Percentiles rank a stretch among this genome's conserved stretches.
Evolutionary conservation across 148 eudicot genomes (phyloP).

Genomic region (Cornus controversa): DNA sequence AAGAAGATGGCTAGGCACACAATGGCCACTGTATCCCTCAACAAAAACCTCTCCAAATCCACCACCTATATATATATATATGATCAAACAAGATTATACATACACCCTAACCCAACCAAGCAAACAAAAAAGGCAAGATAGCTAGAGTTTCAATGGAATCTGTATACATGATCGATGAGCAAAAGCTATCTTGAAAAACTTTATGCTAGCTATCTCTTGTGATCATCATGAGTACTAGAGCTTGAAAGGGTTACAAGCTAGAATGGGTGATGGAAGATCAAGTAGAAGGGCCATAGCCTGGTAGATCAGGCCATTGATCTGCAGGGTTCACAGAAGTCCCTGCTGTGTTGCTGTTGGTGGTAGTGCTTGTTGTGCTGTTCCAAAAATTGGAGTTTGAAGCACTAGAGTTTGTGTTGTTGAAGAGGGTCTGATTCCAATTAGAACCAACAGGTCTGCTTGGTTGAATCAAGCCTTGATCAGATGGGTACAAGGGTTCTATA

Average conservation of each 20-base stretch:
- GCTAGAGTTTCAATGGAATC: not conserved
- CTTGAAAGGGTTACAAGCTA: no score
- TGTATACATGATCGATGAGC: no score
- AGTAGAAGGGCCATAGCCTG: slow-evolving; percentile 13
- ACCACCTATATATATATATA: no score
- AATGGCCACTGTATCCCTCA: not conserved
- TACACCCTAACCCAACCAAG: not conserved
- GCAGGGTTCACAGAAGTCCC: slow-evolving; percentile 10
- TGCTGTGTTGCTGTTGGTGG: not conserved
- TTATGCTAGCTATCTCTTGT: no score
- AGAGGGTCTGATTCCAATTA: slow-evolving; percentile 14
- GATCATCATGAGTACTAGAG: no score
- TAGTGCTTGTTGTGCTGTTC: not conserved
- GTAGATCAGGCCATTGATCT: slow-evolving; percentile 17
- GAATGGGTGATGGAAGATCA: not conserved
- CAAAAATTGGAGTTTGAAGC: slow-evolving; percentile 2
- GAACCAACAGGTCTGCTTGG: slow-evolving; percentile 1
- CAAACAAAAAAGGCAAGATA: no score
- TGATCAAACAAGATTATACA: not conserved
- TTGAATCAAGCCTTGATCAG: not conserved
- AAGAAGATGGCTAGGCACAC: not conserved
- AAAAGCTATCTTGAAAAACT: no score
- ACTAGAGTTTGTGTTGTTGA: not conserved
- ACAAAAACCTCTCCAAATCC: no score
- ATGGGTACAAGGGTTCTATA: no score